Conservation (phyloP, 371 early-diverging fungal species). For the Cokeromyces recurvatus region DNA sequence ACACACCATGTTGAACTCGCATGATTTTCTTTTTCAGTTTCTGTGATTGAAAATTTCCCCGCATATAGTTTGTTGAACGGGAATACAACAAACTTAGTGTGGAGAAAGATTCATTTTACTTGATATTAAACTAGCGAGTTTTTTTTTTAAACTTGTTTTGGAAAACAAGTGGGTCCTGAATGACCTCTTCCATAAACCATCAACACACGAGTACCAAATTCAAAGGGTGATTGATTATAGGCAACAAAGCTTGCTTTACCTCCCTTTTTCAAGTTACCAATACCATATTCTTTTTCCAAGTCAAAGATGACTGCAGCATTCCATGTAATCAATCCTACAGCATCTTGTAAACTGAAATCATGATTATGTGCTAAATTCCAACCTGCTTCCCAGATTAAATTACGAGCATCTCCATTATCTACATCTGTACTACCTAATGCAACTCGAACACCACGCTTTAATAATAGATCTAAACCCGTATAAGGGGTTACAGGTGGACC, state of each 20-base stretch:
- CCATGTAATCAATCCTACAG: constrained; percentile 75
- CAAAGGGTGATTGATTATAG: constrained; percentile 53
- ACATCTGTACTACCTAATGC: constrained; percentile 52
- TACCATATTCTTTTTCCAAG: constrained; percentile 11
- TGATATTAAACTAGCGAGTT: no score
- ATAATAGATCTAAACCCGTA: constrained; percentile 56
- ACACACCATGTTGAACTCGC: no score
- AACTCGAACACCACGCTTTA: constrained; percentile 57
- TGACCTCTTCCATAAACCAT: constrained; percentile 55
- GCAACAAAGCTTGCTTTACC: constrained; percentile 44
- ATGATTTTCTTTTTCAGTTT: no score
- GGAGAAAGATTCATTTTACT: no score
- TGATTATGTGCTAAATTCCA: constrained; percentile 40
- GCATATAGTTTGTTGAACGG: no score
- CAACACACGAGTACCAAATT: constrained; percentile 53
- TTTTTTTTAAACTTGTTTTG: constrained; percentile 29
- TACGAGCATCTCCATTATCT: constrained; percentile 61
- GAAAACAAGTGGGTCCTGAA: constrained; percentile 38
- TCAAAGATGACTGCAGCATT: constrained; percentile 65
- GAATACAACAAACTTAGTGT: no score
- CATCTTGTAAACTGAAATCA: constrained; percentile 41
- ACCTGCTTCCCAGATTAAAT: constrained; percentile 75
- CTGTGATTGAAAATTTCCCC: no score
- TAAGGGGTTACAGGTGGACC: constrained; percentile 51
- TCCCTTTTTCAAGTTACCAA: constrained; percentile 21